Percentiles rank a stretch among this genome's conserved stretches.
These are phyloP conservation scores for Gossypium gossypioides DNA, from an alignment of 441 rosid genomes.

Conservation along the genomic window DNA sequence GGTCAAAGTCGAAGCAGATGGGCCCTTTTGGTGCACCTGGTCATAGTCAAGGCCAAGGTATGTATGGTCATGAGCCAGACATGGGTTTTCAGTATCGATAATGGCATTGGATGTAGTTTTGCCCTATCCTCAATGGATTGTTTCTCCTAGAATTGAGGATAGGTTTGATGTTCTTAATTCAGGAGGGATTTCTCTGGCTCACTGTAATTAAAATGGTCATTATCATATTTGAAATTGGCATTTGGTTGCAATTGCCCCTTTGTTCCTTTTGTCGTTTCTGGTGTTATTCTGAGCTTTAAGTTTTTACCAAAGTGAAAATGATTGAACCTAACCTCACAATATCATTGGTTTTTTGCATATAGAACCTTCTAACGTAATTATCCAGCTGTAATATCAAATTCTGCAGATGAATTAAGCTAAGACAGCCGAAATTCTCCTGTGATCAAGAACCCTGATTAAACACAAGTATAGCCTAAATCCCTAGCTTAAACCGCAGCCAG, in stretches of 20 bases:
- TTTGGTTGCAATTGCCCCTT: background rate
- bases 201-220: background rate
- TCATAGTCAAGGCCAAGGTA: constrained; percentile 53
- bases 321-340: too few relatives aligned
- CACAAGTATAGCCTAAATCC: too few relatives aligned
- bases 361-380: too few relatives aligned
- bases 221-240: background rate
- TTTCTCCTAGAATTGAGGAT: background rate
- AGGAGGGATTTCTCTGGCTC: constrained; percentile 1
- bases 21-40: constrained; percentile 37
- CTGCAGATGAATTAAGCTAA: too few relatives aligned
- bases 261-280: background rate
- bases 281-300: too few relatives aligned
- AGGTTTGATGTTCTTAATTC: constrained; percentile 3
- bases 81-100: constrained; percentile 32
- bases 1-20: constrained; percentile 55
- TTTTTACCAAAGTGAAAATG: too few relatives aligned
- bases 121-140: constrained; percentile 6
- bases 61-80: constrained; percentile 62
- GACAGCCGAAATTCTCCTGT: too few relatives aligned
- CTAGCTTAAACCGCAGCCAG: too few relatives aligned
- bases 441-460: too few relatives aligned
- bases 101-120: constrained; percentile 16
- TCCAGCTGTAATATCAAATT: too few relatives aligned
- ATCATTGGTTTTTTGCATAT: too few relatives aligned